phyloP scores from a whole-genome alignment of 805 yeast species.

The Wickerhamiella shivajii region DNA sequence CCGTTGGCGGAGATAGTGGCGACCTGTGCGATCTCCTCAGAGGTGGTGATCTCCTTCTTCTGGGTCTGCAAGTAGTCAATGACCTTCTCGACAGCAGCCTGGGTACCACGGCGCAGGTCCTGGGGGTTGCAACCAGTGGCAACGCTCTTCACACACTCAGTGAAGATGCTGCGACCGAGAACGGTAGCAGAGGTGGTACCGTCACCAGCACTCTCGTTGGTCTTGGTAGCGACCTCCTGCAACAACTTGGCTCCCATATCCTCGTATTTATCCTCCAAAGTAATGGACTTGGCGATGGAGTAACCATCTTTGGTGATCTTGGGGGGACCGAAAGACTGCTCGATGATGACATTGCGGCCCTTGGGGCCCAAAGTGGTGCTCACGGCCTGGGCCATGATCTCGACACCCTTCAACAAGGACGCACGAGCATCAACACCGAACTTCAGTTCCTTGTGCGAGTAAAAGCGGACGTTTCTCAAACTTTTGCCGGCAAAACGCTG shows the following conservation, averaged over 20 bases:
- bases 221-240: constrained; percentile 94
- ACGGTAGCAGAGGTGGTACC: constrained; percentile 98
- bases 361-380: constrained; percentile 95
- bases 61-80: constrained; percentile 68
- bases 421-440: constrained; percentile 98
- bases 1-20: constrained; percentile 98
- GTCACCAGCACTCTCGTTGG: constrained; percentile 96
- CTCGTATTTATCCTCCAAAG: constrained; percentile 78
- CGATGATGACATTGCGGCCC: constrained; percentile 93
- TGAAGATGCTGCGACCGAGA: constrained; percentile 85
- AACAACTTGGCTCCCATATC: constrained; percentile 90
- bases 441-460: constrained; percentile 75
- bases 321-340: constrained; percentile 93
- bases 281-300: constrained; percentile 80
- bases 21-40: constrained; percentile 93
- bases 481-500: constrained; percentile 3
- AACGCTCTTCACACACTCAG: constrained; percentile 89
- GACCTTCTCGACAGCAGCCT: constrained; percentile 90
- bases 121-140: constrained; percentile 99
- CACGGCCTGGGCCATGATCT: constrained; percentile 88
- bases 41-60: constrained; percentile 86
- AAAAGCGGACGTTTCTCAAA: constrained; percentile 22
- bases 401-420: constrained; percentile 84
- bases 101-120: constrained; percentile 95
- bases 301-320: constrained; percentile 99